Conservation (phyloP, 495 filamentous ascomycete species). For the Daldinia caldariorum region DNA sequence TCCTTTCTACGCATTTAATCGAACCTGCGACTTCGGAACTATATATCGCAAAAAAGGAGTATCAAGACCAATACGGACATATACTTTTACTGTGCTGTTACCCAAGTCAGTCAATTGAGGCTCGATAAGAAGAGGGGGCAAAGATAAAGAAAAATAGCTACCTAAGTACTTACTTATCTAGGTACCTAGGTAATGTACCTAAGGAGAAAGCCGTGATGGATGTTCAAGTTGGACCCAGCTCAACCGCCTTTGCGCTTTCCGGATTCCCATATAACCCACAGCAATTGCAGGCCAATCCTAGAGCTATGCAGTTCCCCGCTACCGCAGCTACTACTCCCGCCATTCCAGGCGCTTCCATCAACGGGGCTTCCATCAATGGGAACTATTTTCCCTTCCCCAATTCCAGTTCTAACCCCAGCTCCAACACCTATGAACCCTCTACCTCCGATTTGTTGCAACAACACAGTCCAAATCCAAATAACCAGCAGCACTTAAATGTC, state of each 20-base stretch:
- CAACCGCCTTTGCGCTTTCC: constrained; percentile 23
- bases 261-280: constrained; percentile 9
- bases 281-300: constrained; percentile 33
- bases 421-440: constrained; percentile 6
- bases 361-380: constrained; percentile 22
- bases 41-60: background rate
- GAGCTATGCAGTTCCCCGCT: constrained; percentile 33
- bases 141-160: constrained; percentile 6
- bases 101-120: background rate
- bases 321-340: constrained; percentile 5
- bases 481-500: constrained; percentile 24
- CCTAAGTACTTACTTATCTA: background rate
- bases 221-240: constrained; percentile 35
- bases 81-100: background rate
- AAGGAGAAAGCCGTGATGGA: constrained; percentile 40
- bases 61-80: background rate
- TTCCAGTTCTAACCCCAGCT: constrained; percentile 7
- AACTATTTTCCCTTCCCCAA: constrained; percentile 1
- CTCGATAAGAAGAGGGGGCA: constrained; percentile 2
- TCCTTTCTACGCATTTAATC: constrained; percentile 15
- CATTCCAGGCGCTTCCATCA: constrained; percentile 35
- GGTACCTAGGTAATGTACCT: background rate
- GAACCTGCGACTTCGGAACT: constrained; percentile 17
- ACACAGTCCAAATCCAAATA: constrained; percentile 20
- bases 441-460: constrained; percentile 20